Evolutionary conservation across 2,329 filamentous ascomycete species (phyloP).

Genomic region (Penicillium hesseltinei): DNA sequence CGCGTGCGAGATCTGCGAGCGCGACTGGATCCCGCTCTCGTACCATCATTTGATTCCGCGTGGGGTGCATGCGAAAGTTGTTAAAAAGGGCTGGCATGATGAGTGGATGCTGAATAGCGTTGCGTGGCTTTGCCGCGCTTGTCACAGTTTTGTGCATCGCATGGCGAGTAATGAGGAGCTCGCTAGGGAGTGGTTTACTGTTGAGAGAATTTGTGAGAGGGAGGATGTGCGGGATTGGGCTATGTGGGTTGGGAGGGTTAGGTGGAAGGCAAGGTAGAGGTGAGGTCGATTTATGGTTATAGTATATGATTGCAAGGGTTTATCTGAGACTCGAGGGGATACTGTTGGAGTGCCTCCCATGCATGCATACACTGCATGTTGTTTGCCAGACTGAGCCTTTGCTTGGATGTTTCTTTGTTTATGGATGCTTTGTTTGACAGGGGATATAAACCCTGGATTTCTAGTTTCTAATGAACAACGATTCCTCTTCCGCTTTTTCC

Average conservation of each 20-base stretch:
- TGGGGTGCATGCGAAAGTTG: slow-evolving; percentile 69
- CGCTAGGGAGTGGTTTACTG: slow-evolving; percentile 68
- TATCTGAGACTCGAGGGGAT: background rate
- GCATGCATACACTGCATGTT: too few relatives aligned
- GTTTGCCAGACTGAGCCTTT: too few relatives aligned
- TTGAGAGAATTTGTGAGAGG: slow-evolving; percentile 67
- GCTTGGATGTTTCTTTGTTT: too few relatives aligned
- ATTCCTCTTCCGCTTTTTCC: too few relatives aligned
- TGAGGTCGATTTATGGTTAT: slow-evolving; percentile 23
- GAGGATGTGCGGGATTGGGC: slow-evolving; percentile 72
- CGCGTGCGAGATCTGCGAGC: slow-evolving; percentile 72
- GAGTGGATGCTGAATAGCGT: slow-evolving; percentile 74
- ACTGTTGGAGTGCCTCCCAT: too few relatives aligned
- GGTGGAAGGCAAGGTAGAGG: slow-evolving; percentile 66
- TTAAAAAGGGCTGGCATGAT: slow-evolving; percentile 76
- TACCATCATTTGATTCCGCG: slow-evolving; percentile 88
- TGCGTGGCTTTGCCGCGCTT: slow-evolving; percentile 81
- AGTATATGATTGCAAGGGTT: background rate
- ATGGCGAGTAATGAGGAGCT: slow-evolving; percentile 75
- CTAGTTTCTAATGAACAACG: too few relatives aligned
- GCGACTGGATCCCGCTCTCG: slow-evolving; percentile 71
- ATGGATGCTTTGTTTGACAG: too few relatives aligned
- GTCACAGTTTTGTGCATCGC: slow-evolving; percentile 77
- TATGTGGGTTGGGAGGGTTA: slow-evolving; percentile 67
- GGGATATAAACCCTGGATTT: too few relatives aligned